Percentiles rank a stretch among this genome's conserved stretches.
These are phyloP conservation scores for Populus nigra DNA, from an alignment of 345 rosid species.

Conservation along the genomic window DNA sequence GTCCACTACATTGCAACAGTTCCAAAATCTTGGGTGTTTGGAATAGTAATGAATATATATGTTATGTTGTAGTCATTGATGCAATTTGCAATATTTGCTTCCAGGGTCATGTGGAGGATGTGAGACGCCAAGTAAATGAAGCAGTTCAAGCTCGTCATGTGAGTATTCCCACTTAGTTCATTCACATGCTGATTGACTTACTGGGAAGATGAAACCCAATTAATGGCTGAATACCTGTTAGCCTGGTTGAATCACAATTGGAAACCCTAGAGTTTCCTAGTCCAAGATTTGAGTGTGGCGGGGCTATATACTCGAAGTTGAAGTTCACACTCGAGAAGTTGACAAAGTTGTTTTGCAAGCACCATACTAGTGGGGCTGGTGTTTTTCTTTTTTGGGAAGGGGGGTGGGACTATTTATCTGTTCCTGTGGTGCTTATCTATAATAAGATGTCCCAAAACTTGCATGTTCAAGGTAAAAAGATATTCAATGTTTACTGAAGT, in stretches of 20 bases:
- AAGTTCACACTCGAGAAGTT: not conserved
- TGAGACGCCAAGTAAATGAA: slow-evolving; percentile 85
- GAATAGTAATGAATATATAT: not conserved
- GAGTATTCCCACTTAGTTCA: slow-evolving; percentile 18
- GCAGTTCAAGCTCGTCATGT: slow-evolving; percentile 79
- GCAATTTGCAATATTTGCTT: slow-evolving; percentile 14
- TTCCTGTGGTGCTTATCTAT: not conserved
- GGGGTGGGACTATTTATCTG: not conserved
- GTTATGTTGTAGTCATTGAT: not conserved
- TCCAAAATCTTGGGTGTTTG: not conserved
- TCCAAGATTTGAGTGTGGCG: not conserved
- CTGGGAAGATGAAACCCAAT: not conserved
- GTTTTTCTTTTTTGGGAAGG: not conserved
- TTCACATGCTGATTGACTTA: not conserved
- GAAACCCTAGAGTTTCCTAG: not conserved
- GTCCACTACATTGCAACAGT: not conserved
- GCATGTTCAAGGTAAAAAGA: not conserved
- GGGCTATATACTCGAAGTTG: not conserved
- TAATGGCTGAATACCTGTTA: slow-evolving; percentile 1
- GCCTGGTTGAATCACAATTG: not conserved
- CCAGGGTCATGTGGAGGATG: slow-evolving; percentile 89
- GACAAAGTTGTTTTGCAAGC: not conserved
- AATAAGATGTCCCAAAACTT: not conserved
- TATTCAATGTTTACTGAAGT: not conserved
- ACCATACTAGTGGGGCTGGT: not conserved